Conservation (phyloP, 1,139 yeast species). For the Candida dubliniensis region DNA sequence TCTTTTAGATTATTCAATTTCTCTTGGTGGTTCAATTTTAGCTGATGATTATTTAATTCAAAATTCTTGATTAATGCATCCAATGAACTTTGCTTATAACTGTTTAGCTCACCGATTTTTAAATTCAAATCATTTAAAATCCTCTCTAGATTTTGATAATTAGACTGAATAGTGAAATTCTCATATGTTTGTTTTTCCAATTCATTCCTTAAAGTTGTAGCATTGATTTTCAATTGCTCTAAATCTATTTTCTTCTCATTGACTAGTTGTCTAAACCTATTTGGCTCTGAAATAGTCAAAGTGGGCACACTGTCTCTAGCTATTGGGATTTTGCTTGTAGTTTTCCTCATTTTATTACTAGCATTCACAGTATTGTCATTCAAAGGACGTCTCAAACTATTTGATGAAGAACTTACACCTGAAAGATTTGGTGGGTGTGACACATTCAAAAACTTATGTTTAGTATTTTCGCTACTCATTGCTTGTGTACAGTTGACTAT, state of each 20-base stretch:
- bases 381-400: neutral
- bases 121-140: constrained; percentile 21
- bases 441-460: neutral
- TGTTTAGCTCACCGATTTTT: constrained; percentile 31
- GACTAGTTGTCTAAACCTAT: constrained; percentile 9
- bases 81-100: constrained; percentile 27
- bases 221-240: constrained; percentile 19
- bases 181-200: constrained; percentile 36
- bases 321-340: neutral
- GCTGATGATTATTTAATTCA: constrained; percentile 33
- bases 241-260: constrained; percentile 15
- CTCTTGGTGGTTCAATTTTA: constrained; percentile 35
- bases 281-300: constrained; percentile 1
- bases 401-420: neutral
- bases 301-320: neutral
- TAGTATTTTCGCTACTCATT: neutral
- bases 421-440: neutral
- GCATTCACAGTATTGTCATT: neutral
- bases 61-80: constrained; percentile 33
- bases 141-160: constrained; percentile 24
- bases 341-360: constrained; percentile 9
- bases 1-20: constrained; percentile 39
- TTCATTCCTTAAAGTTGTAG: constrained; percentile 37
- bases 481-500: neutral
- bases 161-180: constrained; percentile 40